Evolutionary conservation across 2,329 filamentous ascomycete species (phyloP), one percentile per base, ranked within the genome.

Genomic region (Madurella fahalii): DNA sequence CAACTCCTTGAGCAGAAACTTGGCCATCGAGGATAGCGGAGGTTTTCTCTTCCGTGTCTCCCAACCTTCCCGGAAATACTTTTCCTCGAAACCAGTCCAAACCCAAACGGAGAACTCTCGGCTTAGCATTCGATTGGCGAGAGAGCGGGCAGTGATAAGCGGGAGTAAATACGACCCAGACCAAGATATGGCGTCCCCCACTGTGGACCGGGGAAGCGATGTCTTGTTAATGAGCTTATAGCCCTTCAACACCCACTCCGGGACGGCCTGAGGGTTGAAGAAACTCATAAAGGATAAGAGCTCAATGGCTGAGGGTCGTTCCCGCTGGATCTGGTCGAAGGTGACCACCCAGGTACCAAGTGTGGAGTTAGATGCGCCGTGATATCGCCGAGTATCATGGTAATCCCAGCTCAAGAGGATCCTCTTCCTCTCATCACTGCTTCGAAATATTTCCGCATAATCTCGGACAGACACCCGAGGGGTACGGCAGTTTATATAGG

Each of bases 241-340:
- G 12, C 15, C n/a, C 7, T 32, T 48, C 11, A 76, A 47, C 12
- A 71, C 54, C 15, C 40, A 56, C 20, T 70, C 67, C 0, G 71
- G 70, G 31, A 77, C 76, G 5, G 66, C 70, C 56, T 75, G 68
- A 12, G 64, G 64, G 44, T 77, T 67, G 58, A 74, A 78, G 53
- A 74, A 72, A 63, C 74, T 75, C 70, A 78, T 71, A 3, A 78
- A 63, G 0, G 72, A 72, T 0, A 79, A 57, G 8, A 78, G 59
- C 11, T 73, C 60, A 2, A 73, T 65, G 5, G 76, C 76, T 2
- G 65, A 65, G 9, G 60, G 64, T 17, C 64, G 54, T 16, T 59
- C 52, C 1, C 56, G 50, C 7, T 63, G 68, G 34, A 77, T 71
- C 17, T 72, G 58, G 8, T 64, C 53, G 40, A 68, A 62, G 2